Percentiles rank a stretch among this genome's conserved stretches.
These are phyloP conservation scores for Sphenostylis stenocarpa DNA, from an alignment of 306 rosid genomes.

Conservation along the genomic window DNA sequence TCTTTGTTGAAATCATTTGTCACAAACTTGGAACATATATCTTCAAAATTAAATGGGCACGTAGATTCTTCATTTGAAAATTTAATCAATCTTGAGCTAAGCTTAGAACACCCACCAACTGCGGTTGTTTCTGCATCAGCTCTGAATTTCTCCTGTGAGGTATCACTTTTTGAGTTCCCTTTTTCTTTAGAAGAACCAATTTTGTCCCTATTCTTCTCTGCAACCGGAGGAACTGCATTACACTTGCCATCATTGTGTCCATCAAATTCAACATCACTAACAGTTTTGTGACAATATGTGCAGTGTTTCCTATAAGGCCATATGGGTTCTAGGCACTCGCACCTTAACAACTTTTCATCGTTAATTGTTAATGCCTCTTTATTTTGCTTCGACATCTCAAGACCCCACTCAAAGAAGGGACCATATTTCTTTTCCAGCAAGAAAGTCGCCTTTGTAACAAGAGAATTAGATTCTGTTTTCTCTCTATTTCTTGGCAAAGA, in stretches of 20 bases:
- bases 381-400: slow-evolving; percentile 51
- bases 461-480: slow-evolving; percentile 45
- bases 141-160: slow-evolving; percentile 44
- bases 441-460: slow-evolving; percentile 68
- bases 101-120: slow-evolving; percentile 44
- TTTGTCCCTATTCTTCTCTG: slow-evolving; percentile 58
- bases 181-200: slow-evolving; percentile 60
- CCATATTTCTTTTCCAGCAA: slow-evolving; percentile 75
- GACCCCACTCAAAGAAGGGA: slow-evolving; percentile 57
- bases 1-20: slow-evolving; percentile 79
- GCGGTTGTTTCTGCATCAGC: slow-evolving; percentile 47
- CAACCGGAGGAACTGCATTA: slow-evolving; percentile 42
- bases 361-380: slow-evolving; percentile 47
- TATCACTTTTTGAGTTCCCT: slow-evolving; percentile 55
- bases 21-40: slow-evolving; percentile 71
- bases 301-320: slow-evolving; percentile 87
- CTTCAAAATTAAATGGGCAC: slow-evolving; percentile 77
- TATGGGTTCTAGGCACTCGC: slow-evolving; percentile 84
- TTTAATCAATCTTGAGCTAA: slow-evolving; percentile 62
- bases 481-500: slow-evolving; percentile 45
- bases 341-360: slow-evolving; percentile 75
- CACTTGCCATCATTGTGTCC: slow-evolving; percentile 78
- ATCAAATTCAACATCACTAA: slow-evolving; percentile 72
- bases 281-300: slow-evolving; percentile 79
- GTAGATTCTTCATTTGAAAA: slow-evolving; percentile 64